phyloP scores from a whole-genome alignment of 2,329 filamentous ascomycete genomes.

The Neurospora sp. region DNA sequence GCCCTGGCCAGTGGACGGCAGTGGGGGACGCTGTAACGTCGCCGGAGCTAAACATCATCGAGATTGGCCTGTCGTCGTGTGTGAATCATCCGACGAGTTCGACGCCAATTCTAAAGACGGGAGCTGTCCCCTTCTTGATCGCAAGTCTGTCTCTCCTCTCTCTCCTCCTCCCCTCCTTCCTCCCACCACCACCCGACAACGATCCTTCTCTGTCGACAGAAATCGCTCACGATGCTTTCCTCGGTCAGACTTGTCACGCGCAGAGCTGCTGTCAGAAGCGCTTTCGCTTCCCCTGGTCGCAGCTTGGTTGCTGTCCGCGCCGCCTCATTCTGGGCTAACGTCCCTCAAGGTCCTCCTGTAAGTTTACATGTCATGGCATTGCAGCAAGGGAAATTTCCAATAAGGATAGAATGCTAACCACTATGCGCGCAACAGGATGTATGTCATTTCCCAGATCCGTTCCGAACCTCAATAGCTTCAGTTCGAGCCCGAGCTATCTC shows the following conservation, averaged over 20 bases:
- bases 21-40: not conserved
- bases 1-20: not conserved
- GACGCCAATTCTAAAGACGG: not conserved
- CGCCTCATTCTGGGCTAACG: constrained; percentile 80
- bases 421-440: constrained; percentile 13
- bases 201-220: not conserved
- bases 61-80: constrained; percentile 4
- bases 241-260: constrained; percentile 44
- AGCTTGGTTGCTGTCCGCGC: constrained; percentile 37
- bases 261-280: constrained; percentile 33
- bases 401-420: constrained; percentile 3
- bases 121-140: not conserved
- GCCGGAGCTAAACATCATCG: constrained; percentile 3
- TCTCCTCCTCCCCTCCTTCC: not conserved
- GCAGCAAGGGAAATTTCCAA: not conserved
- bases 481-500: not conserved
- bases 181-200: not conserved
- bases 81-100: constrained; percentile 2
- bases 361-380: constrained; percentile 27
- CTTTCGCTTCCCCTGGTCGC: constrained; percentile 23
- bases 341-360: constrained; percentile 91
- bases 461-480: not conserved
- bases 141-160: not conserved
- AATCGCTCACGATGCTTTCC: constrained; percentile 40
- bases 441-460: constrained; percentile 5